These are phyloP conservation scores for Pisolithus microcarpus DNA, from an alignment of 768 basidiomycete genomes.

Conservation along the genomic window DNA sequence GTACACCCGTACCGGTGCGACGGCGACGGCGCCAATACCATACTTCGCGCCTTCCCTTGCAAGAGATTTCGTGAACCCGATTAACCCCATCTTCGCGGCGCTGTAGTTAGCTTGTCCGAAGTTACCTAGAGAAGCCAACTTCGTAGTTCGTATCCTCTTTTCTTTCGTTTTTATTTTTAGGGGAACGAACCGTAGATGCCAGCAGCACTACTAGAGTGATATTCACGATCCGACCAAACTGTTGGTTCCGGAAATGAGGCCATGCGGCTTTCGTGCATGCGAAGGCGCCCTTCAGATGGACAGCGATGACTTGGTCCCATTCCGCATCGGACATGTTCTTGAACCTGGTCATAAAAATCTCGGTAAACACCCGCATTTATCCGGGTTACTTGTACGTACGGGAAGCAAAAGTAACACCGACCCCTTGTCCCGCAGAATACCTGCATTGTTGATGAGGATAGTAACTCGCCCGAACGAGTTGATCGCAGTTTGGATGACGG, in stretches of 20 bases:
- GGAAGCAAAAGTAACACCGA: conserved; percentile 22
- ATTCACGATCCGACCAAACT: conserved; percentile 92
- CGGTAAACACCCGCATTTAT: no score
- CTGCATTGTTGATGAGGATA: conserved; percentile 95
- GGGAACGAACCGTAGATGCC: conserved; percentile 71
- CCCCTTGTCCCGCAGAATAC: conserved; percentile 80
- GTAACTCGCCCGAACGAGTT: conserved; percentile 78
- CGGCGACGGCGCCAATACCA: conserved; percentile 76
- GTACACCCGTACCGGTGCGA: conserved; percentile 68
- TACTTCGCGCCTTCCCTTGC: conserved; percentile 91
- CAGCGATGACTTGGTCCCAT: conserved; percentile 81
- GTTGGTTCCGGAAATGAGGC: conserved; percentile 91
- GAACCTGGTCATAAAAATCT: conserved; percentile 46
- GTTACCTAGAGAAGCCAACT: conserved; percentile 49
- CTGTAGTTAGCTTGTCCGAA: conserved; percentile 98
- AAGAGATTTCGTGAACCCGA: conserved; percentile 88
- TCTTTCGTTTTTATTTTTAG: neutral
- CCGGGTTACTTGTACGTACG: no score
- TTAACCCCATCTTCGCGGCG: conserved; percentile 94
- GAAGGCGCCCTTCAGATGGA: conserved; percentile 92
- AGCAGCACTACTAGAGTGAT: conserved; percentile 91
- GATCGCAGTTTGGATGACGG: conserved; percentile 80
- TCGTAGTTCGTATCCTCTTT: neutral
- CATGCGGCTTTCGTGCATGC: conserved; percentile 91
- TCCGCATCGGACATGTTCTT: conserved; percentile 97